Evolutionary conservation across 257 asterid genomes (phyloP).

Genomic region (Solanum tarapatanum): DNA sequence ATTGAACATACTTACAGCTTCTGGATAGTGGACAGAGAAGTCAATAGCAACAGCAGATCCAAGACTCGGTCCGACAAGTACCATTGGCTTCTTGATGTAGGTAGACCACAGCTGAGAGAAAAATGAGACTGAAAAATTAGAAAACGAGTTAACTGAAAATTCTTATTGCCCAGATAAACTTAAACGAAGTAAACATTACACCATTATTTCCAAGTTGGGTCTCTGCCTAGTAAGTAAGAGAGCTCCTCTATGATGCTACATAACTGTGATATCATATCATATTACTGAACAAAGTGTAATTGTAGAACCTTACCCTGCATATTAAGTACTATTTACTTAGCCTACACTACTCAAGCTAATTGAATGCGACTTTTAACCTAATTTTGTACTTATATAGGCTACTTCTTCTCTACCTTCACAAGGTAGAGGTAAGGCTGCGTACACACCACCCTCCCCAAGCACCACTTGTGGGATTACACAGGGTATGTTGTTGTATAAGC

Average conservation of each 20-base stretch:
- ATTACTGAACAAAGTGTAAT: background rate
- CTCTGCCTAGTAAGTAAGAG: background rate
- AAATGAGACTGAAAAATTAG: background rate
- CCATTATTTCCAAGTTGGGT: background rate
- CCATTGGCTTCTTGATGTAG: conserved; percentile 63
- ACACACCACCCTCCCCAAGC: background rate
- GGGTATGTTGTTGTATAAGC: background rate
- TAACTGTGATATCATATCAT: background rate
- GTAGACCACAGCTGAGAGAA: conserved; percentile 61
- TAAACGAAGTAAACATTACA: background rate
- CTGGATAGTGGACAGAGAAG: conserved; percentile 57
- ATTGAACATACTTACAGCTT: conserved; percentile 44
- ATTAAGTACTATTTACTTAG: background rate
- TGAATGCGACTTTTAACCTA: background rate
- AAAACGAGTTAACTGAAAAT: background rate
- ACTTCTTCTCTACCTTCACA: background rate
- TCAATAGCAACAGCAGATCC: conserved; percentile 93
- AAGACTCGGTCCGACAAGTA: conserved; percentile 90
- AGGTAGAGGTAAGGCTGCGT: background rate
- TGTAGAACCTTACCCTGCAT: background rate
- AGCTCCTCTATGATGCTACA: background rate
- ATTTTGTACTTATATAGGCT: background rate
- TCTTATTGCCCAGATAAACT: background rate
- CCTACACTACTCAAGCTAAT: background rate
- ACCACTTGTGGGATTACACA: background rate